These are phyloP conservation scores for Colletotrichum neosansevieriae DNA, from an alignment of 2,329 filamentous ascomycete genomes.

Conservation along the genomic window DNA sequence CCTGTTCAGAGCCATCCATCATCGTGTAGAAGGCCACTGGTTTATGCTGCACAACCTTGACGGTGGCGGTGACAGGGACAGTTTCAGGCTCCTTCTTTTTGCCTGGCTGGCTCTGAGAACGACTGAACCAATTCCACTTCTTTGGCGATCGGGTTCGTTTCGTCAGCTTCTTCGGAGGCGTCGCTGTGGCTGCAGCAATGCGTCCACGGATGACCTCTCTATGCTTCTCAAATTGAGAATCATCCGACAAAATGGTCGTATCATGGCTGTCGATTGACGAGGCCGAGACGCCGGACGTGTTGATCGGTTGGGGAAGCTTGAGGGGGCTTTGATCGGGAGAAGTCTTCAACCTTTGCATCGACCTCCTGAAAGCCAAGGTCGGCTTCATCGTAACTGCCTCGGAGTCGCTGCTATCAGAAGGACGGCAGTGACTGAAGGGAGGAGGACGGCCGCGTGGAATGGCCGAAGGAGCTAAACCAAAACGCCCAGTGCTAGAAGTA, in stretches of 20 bases:
- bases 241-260: slow-evolving; percentile 68
- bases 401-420: slow-evolving; percentile 69
- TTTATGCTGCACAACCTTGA: slow-evolving; percentile 63
- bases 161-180: slow-evolving; percentile 64
- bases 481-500: slow-evolving; percentile 54
- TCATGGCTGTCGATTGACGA: slow-evolving; percentile 69
- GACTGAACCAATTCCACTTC: slow-evolving; percentile 74
- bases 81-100: slow-evolving; percentile 54
- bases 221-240: slow-evolving; percentile 60
- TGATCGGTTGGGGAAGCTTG: slow-evolving; percentile 66
- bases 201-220: slow-evolving; percentile 50
- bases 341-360: slow-evolving; percentile 63
- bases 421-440: slow-evolving; percentile 51
- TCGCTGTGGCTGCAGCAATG: slow-evolving; percentile 44
- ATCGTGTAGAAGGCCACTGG: slow-evolving; percentile 71
- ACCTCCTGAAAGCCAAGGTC: slow-evolving; percentile 67
- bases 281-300: slow-evolving; percentile 56
- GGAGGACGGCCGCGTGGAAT: slow-evolving; percentile 54
- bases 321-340: slow-evolving; percentile 57
- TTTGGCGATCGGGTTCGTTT: slow-evolving; percentile 68
- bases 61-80: slow-evolving; percentile 58
- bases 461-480: slow-evolving; percentile 67
- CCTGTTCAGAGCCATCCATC: slow-evolving; percentile 69
- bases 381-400: slow-evolving; percentile 61
- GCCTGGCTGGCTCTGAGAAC: slow-evolving; percentile 59